phyloP scores from a whole-genome alignment of 306 rosid species.

The Vigna nakashimae region DNA sequence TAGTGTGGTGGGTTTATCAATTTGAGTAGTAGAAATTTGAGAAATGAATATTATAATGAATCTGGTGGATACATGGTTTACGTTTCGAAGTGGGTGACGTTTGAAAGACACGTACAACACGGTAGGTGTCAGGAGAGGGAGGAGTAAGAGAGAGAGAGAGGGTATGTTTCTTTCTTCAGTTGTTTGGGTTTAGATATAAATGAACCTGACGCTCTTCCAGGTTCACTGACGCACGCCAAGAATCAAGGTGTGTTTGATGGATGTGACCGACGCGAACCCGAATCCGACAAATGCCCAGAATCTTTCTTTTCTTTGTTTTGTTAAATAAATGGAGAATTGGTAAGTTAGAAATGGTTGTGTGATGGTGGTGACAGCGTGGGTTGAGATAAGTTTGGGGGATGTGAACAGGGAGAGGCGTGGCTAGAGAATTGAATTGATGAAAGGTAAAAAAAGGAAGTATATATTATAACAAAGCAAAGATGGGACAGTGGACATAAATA shows the following conservation, averaged over 20 bases:
- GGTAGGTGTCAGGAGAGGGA: conserved; percentile 23
- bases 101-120: conserved; percentile 37
- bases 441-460: background rate
- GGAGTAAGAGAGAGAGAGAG: background rate
- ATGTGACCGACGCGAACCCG: conserved; percentile 44
- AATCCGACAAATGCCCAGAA: conserved; percentile 29
- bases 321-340: background rate
- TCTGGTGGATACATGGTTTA: background rate
- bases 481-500: conserved; percentile 20
- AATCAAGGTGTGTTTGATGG: conserved; percentile 45
- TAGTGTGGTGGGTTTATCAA: too few relatives aligned
- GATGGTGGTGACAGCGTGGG: background rate
- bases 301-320: background rate
- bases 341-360: background rate
- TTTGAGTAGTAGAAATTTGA: background rate
- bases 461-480: background rate
- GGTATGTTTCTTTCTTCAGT: too few relatives aligned
- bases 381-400: background rate
- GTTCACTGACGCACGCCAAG: conserved; percentile 57
- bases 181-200: conserved; percentile 36
- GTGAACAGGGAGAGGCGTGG: conserved; percentile 37
- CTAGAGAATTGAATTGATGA: background rate
- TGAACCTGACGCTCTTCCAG: conserved; percentile 54
- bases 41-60: background rate
- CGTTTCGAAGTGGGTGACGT: conserved; percentile 38